Evolutionary conservation across 1,284 basidiomycete genomes (phyloP), one percentile per base, ranked within the genome.

Genomic region (Flammula alnicola): DNA sequence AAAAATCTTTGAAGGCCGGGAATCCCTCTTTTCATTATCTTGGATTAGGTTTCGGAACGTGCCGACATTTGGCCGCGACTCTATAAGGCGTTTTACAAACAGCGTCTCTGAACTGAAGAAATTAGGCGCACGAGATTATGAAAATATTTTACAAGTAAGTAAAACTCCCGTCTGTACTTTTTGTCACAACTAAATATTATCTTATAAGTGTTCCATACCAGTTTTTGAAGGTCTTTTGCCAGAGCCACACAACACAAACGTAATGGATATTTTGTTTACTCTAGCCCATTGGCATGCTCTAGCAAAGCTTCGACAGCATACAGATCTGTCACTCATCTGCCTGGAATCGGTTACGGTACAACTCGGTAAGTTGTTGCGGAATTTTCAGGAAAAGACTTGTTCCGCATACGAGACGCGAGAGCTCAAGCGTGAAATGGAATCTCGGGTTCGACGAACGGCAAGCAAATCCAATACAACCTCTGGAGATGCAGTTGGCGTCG

Each of bases 51-150:
- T 51, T 37, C 50, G 53, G 4, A 33, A 54, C 17, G 51, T 56
- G 10, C 60, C 64, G 3, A 52, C 57, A 5, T 69, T 68, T 49
- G 66, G 66, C 5, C 37, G 19, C 7, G 48, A 53, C 12, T 63
- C 61, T 1, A 67, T 67, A 20, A 49, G 63, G 0, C 39, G 32
- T 9, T 67, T 67, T 47, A 9, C 54, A 22, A 56, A 33, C 1
- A 66, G 69, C 49, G 49, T 54, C 0, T 68, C 62, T 4, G 64
- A 62, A 26, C 58, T 67, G 61, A 64, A 62, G 41, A 60, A 56
- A 26, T 26, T 67, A 10, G 66, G 62, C 14, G 65, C 64, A 7
- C 23, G 57, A 5, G 64, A 67, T 25, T 67, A 59, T 42, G 63
- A 69, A 42, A 58, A 65, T 45, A 30, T 66, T 6, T 33, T 66